Conservation (phyloP, 2,329 filamentous ascomycete genomes). For the Trichoderma breve region DNA sequence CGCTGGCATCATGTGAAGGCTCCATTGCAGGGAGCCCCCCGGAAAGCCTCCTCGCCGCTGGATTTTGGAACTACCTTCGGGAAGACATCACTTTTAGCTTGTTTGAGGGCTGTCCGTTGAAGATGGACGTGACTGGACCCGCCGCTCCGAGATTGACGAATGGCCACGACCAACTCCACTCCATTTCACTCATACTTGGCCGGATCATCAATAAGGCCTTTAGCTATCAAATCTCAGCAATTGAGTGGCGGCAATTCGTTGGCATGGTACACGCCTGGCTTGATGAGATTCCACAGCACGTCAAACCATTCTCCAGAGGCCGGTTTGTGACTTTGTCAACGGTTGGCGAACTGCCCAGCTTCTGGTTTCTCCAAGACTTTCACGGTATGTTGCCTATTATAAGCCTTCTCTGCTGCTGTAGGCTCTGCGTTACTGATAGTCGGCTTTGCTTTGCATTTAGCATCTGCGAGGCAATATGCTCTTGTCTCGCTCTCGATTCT, state of each 20-base stretch:
- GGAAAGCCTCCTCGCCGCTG: constrained; percentile 37
- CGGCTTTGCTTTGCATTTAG: constrained; percentile 36
- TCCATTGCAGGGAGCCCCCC: constrained; percentile 25
- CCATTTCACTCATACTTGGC: constrained; percentile 42
- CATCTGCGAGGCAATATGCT: constrained; percentile 44
- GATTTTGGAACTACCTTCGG: constrained; percentile 52
- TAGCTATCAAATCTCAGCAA: background rate
- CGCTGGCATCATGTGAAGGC: constrained; percentile 37
- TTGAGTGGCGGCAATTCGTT: constrained; percentile 27
- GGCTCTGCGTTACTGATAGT: background rate
- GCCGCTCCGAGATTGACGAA: constrained; percentile 21
- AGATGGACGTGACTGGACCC: constrained; percentile 36
- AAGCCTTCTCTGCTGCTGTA: background rate
- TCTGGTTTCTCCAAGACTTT: constrained; percentile 42
- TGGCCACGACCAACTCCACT: constrained; percentile 38
- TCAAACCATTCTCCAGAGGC: constrained; percentile 32
- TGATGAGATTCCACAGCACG: constrained; percentile 30
- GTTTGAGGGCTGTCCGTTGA: constrained; percentile 41
- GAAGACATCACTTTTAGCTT: constrained; percentile 56
- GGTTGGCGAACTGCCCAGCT: constrained; percentile 32
- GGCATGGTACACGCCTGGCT: constrained; percentile 33
- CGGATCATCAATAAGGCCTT: constrained; percentile 43
- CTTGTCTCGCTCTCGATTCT: constrained; percentile 39
- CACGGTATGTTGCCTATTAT: constrained; percentile 37
- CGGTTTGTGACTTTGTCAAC: background rate